Evolutionary conservation across 257 asterid genomes (phyloP), one percentile per base, ranked within the genome.

Genomic region (Lavandula angustifolia): DNA sequence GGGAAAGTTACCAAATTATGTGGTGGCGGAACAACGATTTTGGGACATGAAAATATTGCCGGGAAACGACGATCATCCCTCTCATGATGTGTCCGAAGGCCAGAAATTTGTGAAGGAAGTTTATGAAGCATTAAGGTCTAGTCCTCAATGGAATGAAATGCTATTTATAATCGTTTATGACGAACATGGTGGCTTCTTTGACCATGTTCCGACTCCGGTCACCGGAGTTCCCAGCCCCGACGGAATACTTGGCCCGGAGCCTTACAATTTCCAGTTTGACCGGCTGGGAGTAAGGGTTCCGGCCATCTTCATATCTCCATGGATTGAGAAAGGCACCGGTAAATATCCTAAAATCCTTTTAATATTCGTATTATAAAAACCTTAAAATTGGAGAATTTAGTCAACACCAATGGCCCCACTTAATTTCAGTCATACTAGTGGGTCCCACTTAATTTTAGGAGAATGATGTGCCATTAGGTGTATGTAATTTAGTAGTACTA

Each of bases 171-270:
- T 88, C 40, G 66, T 71, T 32, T 88, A 88, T 11, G 96, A 88
- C 32, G 95, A 88, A 16, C 96, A 88, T 43, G 96, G 94, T 56
- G 96, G 96, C 5, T 88, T 88, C 67, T 88, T 38, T 33, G 96
- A 85, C 56, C 96, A 88, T 55, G 91, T 88, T 0, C 91, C 95
- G 0, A 77, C 89, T 12, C 92, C 96, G 0, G 75, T 78, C 54
- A 6, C 50, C 34, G 96, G 89, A 49, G 82, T 85, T 66, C 96
- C 96, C 6, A 88, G 84, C 75, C 96, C 91, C 3, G 94, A 88
- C 18, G 96, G 79, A 5, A 48, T 76, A 0, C 51, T 81, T 3
- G 94, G 95, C 0, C 78, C 91, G 6, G 85, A 73, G 13, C 94
- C 95, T 1, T 81, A 83, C 59, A 76, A 80, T 5, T 87, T 87